These are phyloP conservation scores for Kodamaea neixiangensis DNA, from an alignment of 805 yeast genomes.

Conservation along the genomic window DNA sequence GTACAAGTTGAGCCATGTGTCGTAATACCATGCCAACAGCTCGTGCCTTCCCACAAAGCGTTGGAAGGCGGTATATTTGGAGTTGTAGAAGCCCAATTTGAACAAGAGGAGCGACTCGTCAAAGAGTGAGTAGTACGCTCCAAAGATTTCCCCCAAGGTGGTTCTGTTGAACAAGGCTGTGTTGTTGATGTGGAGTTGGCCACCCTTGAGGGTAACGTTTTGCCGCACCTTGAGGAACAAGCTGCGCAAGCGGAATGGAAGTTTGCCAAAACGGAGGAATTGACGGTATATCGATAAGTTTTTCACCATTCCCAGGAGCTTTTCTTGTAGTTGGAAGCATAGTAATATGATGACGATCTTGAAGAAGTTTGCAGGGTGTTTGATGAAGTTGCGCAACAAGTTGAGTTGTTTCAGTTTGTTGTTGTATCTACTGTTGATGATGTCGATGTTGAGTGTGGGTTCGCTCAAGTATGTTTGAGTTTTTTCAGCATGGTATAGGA, in stretches of 20 bases:
- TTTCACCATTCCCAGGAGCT: conserved; percentile 45
- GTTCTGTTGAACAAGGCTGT: conserved; percentile 38
- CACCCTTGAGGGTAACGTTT: conserved; percentile 13
- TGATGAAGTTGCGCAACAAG: conserved; percentile 35
- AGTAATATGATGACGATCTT: conserved; percentile 35
- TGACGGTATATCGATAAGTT: conserved; percentile 63
- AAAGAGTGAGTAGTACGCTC: conserved; percentile 62
- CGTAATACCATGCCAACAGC: conserved; percentile 68
- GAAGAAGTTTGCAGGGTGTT: conserved; percentile 39
- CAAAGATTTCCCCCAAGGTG: conserved; percentile 52
- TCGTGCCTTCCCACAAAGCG: conserved; percentile 56
- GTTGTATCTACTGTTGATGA: conserved; percentile 34
- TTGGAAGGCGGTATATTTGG: conserved; percentile 18
- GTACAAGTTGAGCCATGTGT: conserved; percentile 58
- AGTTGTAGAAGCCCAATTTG: conserved; percentile 50
- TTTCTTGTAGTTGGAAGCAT: conserved; percentile 41
- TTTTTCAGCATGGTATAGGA: conserved; percentile 48
- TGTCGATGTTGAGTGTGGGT: conserved; percentile 31
- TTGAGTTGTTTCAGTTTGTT: conserved; percentile 33
- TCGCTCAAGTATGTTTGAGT: conserved; percentile 37
- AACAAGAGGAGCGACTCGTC: conserved; percentile 63
- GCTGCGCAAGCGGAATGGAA: conserved; percentile 57
- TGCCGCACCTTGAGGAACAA: conserved; percentile 32
- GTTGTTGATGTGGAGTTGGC: conserved; percentile 15
- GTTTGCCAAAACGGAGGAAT: conserved; percentile 66